These are phyloP conservation scores for Fusarium buxicola DNA, from an alignment of 2,329 filamentous ascomycete species.

Conservation along the genomic window DNA sequence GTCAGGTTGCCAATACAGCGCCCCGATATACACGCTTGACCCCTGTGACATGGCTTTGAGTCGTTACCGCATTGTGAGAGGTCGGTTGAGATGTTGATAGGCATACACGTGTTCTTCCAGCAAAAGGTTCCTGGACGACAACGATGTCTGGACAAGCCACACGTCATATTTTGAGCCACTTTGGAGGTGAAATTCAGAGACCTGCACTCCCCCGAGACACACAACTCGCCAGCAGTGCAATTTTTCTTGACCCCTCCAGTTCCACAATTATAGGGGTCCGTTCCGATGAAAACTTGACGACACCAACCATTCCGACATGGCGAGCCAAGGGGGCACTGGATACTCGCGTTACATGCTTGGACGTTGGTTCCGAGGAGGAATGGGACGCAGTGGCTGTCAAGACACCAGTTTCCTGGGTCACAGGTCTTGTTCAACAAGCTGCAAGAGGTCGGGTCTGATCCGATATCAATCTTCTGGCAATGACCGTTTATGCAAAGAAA, in stretches of 20 bases:
- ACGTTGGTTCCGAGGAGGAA: constrained; percentile 34
- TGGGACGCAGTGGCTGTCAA: constrained; percentile 29
- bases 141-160: constrained; percentile 7
- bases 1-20: constrained; percentile 22
- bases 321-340: constrained; percentile 17
- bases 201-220: constrained; percentile 22
- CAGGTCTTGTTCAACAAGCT: constrained; percentile 21
- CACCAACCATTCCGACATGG: constrained; percentile 21
- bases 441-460: constrained; percentile 28
- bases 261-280: constrained; percentile 27
- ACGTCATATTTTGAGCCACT: not conserved
- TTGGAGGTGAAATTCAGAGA: constrained; percentile 20
- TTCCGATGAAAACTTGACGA: constrained; percentile 23
- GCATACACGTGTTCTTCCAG: constrained; percentile 9
- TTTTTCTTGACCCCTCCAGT: constrained; percentile 1
- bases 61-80: constrained; percentile 19
- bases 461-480: constrained; percentile 32
- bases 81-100: constrained; percentile 23
- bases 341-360: constrained; percentile 23
- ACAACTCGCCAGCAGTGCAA: constrained; percentile 27
- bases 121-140: constrained; percentile 26
- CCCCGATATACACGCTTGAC: constrained; percentile 25
- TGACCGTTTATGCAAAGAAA: constrained; percentile 30
- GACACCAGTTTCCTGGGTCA: constrained; percentile 35
- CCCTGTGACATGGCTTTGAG: constrained; percentile 12